Base-by-base conservation (phyloP, 139 green algal genomes). In the Coelastrella sp. region DNA sequence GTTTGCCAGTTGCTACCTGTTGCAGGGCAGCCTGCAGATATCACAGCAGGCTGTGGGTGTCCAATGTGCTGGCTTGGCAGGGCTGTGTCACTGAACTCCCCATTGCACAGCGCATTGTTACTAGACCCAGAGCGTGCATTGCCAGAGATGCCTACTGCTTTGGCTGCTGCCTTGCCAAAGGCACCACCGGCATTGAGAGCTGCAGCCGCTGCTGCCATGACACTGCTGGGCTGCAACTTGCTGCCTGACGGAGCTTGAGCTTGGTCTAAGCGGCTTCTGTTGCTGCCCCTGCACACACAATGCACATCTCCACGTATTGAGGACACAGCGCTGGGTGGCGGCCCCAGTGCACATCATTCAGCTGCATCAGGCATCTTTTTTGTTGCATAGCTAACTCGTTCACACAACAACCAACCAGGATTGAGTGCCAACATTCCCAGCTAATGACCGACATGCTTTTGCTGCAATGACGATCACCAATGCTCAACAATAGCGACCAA, bases 171-270 rank as follows among this genome's bases (percentile, higher is more conserved):
- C 13, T 57, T 69, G 53, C 34, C 53, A 7, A 35, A 41, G 35
- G 23, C 53, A 45, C 51, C 53, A n/a, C 53, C 35, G 5, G 35
- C 35, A 59, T 17, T 71, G 15, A 68, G 48, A 1, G 75, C 75
- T 37, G 72, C 72, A 4, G 72, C 72, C 48, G 72, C 72, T 66
- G 72, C 72, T 37, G 75, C 75, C 53, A 82, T 51, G 30, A 53
- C 53, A 19, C 53, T 82, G 75, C 23, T 71, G 21, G 75, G 75
- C 53, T 71, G 75, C 53, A 82, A 38, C 53, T 69, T 81, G 21
- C 73, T 34, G 32, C 73, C 50, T 9, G 73, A 2, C 43, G 71
- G 62, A 19, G 40, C 62, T 69, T 38, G 30, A 53, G 50, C 50
- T 50, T 81, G 73, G 73, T 81, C 73, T 27, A 67, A 50, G 17